Evolutionary conservation across 768 basidiomycete genomes (phyloP), one percentile per base, ranked within the genome.

Genomic region (Macrolepiota albuminosa): DNA sequence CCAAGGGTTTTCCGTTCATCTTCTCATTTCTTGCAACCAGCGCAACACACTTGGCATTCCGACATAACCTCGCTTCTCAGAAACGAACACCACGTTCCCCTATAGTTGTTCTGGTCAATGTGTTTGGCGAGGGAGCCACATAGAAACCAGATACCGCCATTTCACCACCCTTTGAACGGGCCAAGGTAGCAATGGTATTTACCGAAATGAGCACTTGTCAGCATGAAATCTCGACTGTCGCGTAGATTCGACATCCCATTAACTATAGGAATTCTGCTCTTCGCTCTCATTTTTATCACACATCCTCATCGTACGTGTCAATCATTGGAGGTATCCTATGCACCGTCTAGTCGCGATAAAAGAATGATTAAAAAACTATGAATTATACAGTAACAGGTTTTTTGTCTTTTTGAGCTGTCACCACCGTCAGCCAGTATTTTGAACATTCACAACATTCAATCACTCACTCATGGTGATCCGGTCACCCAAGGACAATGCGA

Each of bases 401-500:
- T 60, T 62, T 70, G 68, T 78, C 75, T 61, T 77, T 77, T 71
- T 78, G 76, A 49, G 76, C 77, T 78, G 56, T 26, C 11, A 42
- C 29, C 6, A 54, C 11, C n/a, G 40, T 54, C 6, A 43, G 31
- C 29, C 18, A n/a, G 6, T 42, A 9, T 54, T 43, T 13, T 21
- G 14, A 51, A 10, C 16, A 56, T 42, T 54, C 26, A 39, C 3
- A 42, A 48, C 8, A n/a, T n/a, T 21, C 36, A 59, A 43, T 13
- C 16, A 72, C 75, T 56, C 58, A 82, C 82, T 77, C 80, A 83
- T 82, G 49, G 82, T 93, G 68, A 94, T 93, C 68, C 87, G 81
- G 73, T 95, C 94, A n/a, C 93, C 96, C 62, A 99, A 73, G 18
- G 91, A 93, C 62, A 98, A 78, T 2, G 96, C 96, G 62, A 98